Percentiles rank a stretch among this genome's conserved stretches.
phyloP scores from a whole-genome alignment of 2,329 filamentous ascomycete species.

The Fusarium compactum region DNA sequence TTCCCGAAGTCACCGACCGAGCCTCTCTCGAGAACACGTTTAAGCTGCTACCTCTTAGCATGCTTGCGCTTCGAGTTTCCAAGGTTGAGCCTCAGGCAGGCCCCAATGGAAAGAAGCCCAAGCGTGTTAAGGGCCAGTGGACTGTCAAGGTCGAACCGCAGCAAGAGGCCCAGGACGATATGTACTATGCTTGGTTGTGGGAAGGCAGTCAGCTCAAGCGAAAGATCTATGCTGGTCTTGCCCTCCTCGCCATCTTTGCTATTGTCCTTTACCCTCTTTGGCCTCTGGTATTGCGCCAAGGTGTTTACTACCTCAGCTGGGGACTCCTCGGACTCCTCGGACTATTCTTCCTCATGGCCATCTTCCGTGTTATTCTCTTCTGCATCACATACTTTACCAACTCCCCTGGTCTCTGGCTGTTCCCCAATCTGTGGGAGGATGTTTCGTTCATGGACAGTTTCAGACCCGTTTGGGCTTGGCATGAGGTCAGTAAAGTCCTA shows the following conservation, averaged over 20 bases:
- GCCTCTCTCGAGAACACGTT: conserved; percentile 92
- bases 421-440: conserved; percentile 97
- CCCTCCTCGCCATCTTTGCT: conserved; percentile 84
- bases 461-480: conserved; percentile 96
- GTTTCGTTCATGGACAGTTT: conserved; percentile 99
- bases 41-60: conserved; percentile 93
- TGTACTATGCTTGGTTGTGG: conserved; percentile 98
- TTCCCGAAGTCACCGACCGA: conserved; percentile 89
- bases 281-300: conserved; percentile 90
- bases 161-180: conserved; percentile 86
- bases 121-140: conserved; percentile 96
- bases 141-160: conserved; percentile 96
- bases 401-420: conserved; percentile 95
- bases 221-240: conserved; percentile 89
- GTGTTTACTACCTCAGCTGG: conserved; percentile 98
- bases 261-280: conserved; percentile 96
- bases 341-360: conserved; percentile 96
- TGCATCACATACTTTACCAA: conserved; percentile 87
- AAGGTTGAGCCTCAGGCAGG: conserved; percentile 80
- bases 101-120: conserved; percentile 74
- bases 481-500: conserved; percentile 75
- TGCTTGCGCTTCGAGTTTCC: conserved; percentile 89
- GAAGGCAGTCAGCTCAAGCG: conserved; percentile 94
- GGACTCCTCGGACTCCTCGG: conserved; percentile 90
- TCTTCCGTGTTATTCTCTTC: conserved; percentile 95